Percentiles rank a stretch among this genome's conserved stretches.
Conservation (phyloP, 2,329 filamentous ascomycete genomes). For the Alternaria ventricosa region DNA sequence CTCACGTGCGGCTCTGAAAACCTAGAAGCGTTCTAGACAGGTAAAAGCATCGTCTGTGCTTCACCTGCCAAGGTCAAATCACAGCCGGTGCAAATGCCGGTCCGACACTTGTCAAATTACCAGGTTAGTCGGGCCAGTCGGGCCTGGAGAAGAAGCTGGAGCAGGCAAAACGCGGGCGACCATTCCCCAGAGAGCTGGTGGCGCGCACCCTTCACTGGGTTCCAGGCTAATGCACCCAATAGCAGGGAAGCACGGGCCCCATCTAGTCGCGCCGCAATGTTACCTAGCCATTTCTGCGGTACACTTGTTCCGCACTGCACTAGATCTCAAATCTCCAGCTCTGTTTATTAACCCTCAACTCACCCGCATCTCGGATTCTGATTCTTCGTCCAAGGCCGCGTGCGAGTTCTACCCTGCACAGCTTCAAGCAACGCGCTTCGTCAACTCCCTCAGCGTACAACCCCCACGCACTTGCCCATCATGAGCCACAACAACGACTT, state of each 20-base stretch:
- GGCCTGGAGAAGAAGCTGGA: background rate
- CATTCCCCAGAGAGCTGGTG: background rate
- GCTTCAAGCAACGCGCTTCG: background rate
- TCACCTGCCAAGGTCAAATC: background rate
- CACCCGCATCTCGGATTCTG: background rate
- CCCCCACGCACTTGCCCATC: background rate
- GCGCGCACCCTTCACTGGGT: background rate
- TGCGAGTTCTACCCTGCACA: conserved; percentile 1
- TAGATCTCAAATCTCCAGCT: conserved; percentile 1
- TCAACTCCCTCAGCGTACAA: background rate
- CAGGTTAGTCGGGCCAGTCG: background rate
- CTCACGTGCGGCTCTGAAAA: conserved; percentile 3
- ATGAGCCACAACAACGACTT: background rate
- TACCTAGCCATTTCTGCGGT: background rate
- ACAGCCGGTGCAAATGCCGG: background rate
- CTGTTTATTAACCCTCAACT: background rate
- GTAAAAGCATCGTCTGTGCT: background rate
- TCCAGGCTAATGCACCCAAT: background rate
- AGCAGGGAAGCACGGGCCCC: background rate
- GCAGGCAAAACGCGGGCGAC: background rate
- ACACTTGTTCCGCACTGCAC: background rate
- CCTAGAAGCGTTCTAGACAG: background rate
- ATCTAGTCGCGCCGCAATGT: background rate
- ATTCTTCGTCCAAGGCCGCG: background rate
- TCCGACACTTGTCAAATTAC: conserved; percentile 3